Percentiles rank a stretch among this genome's conserved stretches.
Evolutionary conservation across 2,329 filamentous ascomycete species (phyloP).

Genomic region (Xylaria multiplex): DNA sequence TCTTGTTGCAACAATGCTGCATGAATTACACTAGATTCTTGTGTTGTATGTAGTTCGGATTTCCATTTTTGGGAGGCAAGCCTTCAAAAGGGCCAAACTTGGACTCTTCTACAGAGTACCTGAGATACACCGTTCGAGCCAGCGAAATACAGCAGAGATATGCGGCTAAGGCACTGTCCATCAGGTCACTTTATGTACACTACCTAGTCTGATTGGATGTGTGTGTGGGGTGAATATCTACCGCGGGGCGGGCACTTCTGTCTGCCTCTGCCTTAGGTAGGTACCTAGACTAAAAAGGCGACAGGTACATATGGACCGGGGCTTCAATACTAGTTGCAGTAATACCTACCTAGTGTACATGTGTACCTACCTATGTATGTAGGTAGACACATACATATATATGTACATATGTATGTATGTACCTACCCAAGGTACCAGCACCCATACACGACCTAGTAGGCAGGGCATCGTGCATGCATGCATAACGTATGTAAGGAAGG

Average conservation of each 20-base stretch:
- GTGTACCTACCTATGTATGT: too few relatives aligned
- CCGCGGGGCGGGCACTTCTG: too few relatives aligned
- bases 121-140: neutral
- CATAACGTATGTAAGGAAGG: neutral
- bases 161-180: neutral
- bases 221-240: constrained; percentile 11
- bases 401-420: neutral
- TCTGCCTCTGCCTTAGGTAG: too few relatives aligned
- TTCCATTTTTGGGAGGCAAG: constrained; percentile 9
- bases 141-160: neutral
- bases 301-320: too few relatives aligned
- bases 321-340: too few relatives aligned
- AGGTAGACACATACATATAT: neutral
- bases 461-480: neutral
- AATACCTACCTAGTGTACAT: too few relatives aligned
- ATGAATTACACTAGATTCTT: constrained; percentile 1
- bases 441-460: neutral
- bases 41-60: neutral
- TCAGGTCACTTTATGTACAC: constrained; percentile 5
- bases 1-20: constrained; percentile 7
- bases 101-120: neutral
- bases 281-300: too few relatives aligned
- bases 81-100: neutral
- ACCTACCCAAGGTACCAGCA: neutral
- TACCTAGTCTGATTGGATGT: neutral